phyloP scores from a whole-genome alignment of 805 yeast genomes.

The Yarrowia porcina region DNA sequence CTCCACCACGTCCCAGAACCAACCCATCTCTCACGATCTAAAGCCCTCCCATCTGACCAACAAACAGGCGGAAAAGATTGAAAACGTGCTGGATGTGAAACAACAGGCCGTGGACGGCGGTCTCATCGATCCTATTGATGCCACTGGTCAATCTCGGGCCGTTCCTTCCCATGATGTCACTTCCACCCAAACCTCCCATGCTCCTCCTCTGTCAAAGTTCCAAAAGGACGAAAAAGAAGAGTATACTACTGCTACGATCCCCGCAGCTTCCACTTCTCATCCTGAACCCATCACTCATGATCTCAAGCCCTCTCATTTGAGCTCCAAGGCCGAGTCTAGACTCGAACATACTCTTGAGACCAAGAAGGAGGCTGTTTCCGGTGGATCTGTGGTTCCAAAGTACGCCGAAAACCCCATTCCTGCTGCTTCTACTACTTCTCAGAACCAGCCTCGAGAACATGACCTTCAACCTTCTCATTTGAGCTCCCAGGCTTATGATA shows the following conservation, averaged over 20 bases:
- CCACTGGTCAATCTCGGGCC: conserved; percentile 1
- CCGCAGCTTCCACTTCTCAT: neutral
- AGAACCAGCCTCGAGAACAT: neutral
- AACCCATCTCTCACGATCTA: conserved; percentile 1
- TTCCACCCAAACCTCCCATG: neutral
- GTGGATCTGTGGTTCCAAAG: neutral
- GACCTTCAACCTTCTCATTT: conserved; percentile 8
- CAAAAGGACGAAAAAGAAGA: neutral
- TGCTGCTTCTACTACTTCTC: neutral
- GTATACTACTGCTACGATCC: neutral
- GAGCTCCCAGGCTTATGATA: neutral
- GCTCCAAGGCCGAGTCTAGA: neutral
- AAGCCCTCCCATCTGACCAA: neutral
- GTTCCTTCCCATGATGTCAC: neutral
- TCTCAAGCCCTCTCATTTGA: neutral
- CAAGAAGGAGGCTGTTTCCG: conserved; percentile 6
- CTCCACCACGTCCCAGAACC: neutral
- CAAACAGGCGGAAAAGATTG: neutral
- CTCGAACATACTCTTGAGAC: neutral
- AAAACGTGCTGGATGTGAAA: neutral
- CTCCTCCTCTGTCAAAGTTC: neutral
- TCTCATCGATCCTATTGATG: conserved; percentile 2
- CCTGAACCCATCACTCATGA: neutral
- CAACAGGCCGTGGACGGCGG: conserved; percentile 9
- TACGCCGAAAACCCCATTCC: conserved; percentile 5